Percentiles rank a stretch among this genome's conserved stretches.
Conservation (phyloP, 495 filamentous ascomycete genomes). For the Amphirosellinia nigrospora region DNA sequence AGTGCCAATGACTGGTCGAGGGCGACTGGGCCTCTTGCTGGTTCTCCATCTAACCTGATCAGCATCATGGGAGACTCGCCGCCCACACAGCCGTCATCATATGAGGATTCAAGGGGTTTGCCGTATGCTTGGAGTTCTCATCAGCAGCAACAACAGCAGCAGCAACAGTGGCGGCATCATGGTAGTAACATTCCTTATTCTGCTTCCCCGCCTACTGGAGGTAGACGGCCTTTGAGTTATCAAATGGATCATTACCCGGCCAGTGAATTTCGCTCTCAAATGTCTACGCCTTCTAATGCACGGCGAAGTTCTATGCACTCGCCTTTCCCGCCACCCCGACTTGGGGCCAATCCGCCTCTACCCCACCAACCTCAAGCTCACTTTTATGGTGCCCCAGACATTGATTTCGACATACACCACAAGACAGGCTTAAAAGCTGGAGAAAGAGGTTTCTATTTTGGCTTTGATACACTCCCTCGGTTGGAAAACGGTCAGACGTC, state of each 20-base stretch:
- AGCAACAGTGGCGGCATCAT: conserved; percentile 41
- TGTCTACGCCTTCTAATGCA: conserved; percentile 48
- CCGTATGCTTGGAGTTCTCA: conserved; percentile 49
- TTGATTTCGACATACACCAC: conserved; percentile 68
- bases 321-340: conserved; percentile 52
- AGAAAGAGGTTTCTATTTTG: conserved; percentile 72
- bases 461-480: conserved; percentile 72
- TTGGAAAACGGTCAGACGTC: conserved; percentile 53
- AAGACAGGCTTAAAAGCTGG: conserved; percentile 61
- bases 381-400: conserved; percentile 67
- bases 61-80: conserved; percentile 61
- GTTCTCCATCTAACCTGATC: conserved; percentile 62
- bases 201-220: conserved; percentile 53
- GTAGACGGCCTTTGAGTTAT: conserved; percentile 57
- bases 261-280: conserved; percentile 51
- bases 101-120: conserved; percentile 54
- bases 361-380: conserved; percentile 84
- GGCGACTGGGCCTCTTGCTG: conserved; percentile 53
- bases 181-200: conserved; percentile 49
- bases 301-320: conserved; percentile 67
- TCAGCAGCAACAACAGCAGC: conserved; percentile 26
- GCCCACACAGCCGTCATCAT: conserved; percentile 59
- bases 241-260: conserved; percentile 57
- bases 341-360: conserved; percentile 66
- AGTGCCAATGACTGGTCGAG: conserved; percentile 61